phyloP scores from a whole-genome alignment of 2,329 filamentous ascomycete genomes.

The Cladosporium sp. region DNA sequence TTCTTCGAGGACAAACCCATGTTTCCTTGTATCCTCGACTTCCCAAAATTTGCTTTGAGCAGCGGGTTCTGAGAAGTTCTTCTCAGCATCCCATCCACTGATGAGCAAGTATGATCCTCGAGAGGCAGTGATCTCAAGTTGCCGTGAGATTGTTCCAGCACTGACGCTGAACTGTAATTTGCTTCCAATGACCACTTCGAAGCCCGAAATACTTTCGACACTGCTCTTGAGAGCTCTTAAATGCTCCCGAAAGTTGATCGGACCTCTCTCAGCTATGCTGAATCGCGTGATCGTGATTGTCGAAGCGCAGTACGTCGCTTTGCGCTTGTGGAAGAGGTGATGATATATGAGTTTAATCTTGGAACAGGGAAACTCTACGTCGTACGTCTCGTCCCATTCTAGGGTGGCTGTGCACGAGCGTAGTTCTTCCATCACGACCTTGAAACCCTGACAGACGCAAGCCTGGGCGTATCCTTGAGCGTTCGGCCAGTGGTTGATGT shows the following conservation, averaged over 20 bases:
- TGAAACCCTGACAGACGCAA: neutral
- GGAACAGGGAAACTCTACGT: neutral
- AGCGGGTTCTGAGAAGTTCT: neutral
- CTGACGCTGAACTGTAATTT: neutral
- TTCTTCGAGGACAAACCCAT: neutral
- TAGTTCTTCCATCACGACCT: neutral
- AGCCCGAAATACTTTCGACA: neutral
- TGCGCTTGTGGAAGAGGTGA: neutral
- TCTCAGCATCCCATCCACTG: neutral
- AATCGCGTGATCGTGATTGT: neutral
- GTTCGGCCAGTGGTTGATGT: neutral
- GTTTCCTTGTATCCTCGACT: neutral
- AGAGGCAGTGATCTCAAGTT: neutral
- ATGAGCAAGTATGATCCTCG: neutral
- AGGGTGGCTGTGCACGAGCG: neutral
- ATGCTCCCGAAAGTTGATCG: neutral
- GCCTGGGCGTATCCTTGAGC: neutral
- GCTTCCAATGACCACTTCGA: neutral
- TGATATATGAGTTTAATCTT: neutral
- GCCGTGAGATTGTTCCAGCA: neutral
- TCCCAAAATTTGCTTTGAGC: neutral
- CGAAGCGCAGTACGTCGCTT: neutral
- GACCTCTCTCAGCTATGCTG: neutral
- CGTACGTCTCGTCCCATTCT: neutral
- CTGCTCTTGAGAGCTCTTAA: neutral